A percentile compares a stretch with the other conserved stretches of the same genome.
These are phyloP conservation scores for Cercospora sp. DNA, from an alignment of 2,329 filamentous ascomycete genomes.

Conservation along the genomic window DNA sequence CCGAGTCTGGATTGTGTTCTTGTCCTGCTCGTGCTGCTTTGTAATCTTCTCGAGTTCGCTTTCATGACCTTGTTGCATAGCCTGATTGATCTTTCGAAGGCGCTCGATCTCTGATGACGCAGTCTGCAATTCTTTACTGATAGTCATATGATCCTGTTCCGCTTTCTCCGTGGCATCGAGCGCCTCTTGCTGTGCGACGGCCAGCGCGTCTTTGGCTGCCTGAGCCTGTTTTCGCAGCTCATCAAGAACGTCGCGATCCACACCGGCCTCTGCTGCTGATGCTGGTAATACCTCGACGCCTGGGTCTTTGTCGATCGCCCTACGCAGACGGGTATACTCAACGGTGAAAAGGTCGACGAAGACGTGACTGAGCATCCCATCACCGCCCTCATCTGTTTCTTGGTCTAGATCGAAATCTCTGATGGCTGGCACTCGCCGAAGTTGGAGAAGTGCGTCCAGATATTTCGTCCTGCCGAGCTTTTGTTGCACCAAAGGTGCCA, in stretches of 20 bases:
- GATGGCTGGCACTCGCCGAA: constrained; percentile 75
- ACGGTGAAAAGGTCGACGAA: constrained; percentile 97
- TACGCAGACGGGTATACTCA: constrained; percentile 81
- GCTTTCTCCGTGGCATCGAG: constrained; percentile 58
- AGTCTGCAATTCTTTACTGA: constrained; percentile 52
- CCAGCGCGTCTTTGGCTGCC: constrained; percentile 65
- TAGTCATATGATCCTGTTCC: constrained; percentile 44
- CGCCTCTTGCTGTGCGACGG: constrained; percentile 58
- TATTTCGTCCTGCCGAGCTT: constrained; percentile 85
- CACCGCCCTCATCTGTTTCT: constrained; percentile 29
- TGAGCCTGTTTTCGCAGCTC: constrained; percentile 75
- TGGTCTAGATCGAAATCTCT: constrained; percentile 79
- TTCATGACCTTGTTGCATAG: constrained; percentile 68
- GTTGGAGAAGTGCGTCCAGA: constrained; percentile 73
- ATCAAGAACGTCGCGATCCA: constrained; percentile 92
- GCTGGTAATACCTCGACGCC: constrained; percentile 81
- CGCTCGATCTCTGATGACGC: constrained; percentile 50
- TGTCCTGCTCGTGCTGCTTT: constrained; percentile 47
- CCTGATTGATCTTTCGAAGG: constrained; percentile 68
- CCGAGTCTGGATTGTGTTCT: constrained; percentile 35
- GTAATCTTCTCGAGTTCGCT: constrained; percentile 51
- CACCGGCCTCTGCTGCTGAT: constrained; percentile 80
- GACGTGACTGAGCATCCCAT: constrained; percentile 61
- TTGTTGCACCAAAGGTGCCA: constrained; percentile 75
- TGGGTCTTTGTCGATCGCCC: constrained; percentile 88